Base-by-base conservation (phyloP, 2,329 filamentous ascomycete species). In the Alternaria tenuissima region DNA sequence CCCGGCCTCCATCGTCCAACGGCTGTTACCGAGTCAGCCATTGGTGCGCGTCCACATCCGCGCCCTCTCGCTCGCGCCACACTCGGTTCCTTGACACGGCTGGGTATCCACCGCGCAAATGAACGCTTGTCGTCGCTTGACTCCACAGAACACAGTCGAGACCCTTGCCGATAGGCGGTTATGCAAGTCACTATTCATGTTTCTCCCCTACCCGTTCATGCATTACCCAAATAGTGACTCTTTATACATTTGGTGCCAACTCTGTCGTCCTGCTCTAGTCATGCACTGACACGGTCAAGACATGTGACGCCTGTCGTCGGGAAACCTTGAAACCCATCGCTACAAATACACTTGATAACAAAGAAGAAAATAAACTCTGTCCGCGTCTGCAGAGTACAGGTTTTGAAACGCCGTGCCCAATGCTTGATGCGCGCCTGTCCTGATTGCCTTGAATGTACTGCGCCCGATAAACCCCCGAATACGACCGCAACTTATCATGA, bases 351-450 rank as follows among this genome's bases (percentile, higher is more conserved):
- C 36, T 38, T 24, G 41, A 53, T 46, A 28, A 47, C 24, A 38
- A 61, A 24, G 14, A 43, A 57, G 47, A 44, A 28, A 47, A 57
- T 12, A 55, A 57, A 48, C 16, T n/a, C 58, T 52, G 46, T 11
- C 32, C 42, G 32, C 47, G 39, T 46, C 41, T 46, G 47, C 36
- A 42, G 43, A 47, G 46, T 41, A 63, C 52, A 68, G 49, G 54
- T 70, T 60, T 61, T 55, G 47, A 68, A 72, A 73, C 70, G 68
- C 70, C 70, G 48, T 71, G 60, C 61, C 66, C 65, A 61, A 69
- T 72, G 69, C 68, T 67, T 60, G 51, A 41, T 48, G 46, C 51
- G 48, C 26, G 43, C 59, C 34, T 34, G 49, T 44, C 57, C 52
- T 24, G 16, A 34, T 57, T 47, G 42, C 36, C 36, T 42, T 47